Percentiles rank a stretch among this genome's conserved stretches.
These are phyloP conservation scores for Hortaea werneckii DNA, from an alignment of 2,329 filamentous ascomycete species.

Conservation along the genomic window DNA sequence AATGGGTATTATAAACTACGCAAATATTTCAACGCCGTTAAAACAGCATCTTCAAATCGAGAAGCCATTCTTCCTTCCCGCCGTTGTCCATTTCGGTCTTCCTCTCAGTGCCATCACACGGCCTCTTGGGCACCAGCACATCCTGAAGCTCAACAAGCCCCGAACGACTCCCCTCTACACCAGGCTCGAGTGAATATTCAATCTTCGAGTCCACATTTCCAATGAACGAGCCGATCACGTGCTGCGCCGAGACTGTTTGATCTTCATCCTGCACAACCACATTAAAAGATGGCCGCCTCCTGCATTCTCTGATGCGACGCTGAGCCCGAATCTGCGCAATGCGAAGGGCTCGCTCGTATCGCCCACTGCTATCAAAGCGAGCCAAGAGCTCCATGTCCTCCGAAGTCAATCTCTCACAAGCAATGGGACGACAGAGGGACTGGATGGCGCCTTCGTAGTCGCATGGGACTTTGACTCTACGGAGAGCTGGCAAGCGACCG, in stretches of 20 bases:
- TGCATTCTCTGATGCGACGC: conserved; percentile 50
- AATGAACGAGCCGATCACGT: conserved; percentile 51
- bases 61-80: conserved; percentile 6
- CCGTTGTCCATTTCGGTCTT: conserved; percentile 6
- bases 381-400: conserved; percentile 27
- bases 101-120: conserved; percentile 8
- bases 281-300: conserved; percentile 44
- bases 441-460: conserved; percentile 63
- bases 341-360: conserved; percentile 18
- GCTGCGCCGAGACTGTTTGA: conserved; percentile 42
- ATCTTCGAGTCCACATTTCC: conserved; percentile 51
- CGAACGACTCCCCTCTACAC: conserved; percentile 24
- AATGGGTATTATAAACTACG: too few species aligned
- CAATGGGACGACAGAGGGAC: conserved; percentile 53
- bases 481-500: conserved; percentile 53
- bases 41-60: conserved; percentile 7
- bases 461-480: conserved; percentile 51
- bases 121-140: conserved; percentile 8
- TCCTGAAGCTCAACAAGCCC: conserved; percentile 15
- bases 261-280: conserved; percentile 45
- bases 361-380: conserved; percentile 4
- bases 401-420: conserved; percentile 42
- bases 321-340: conserved; percentile 55
- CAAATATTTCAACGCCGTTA: conserved; percentile 4
- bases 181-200: conserved; percentile 49